Evolutionary conservation across 2,329 filamentous ascomycete species (phyloP).

Genomic region (Pezicula neosporulosa): DNA sequence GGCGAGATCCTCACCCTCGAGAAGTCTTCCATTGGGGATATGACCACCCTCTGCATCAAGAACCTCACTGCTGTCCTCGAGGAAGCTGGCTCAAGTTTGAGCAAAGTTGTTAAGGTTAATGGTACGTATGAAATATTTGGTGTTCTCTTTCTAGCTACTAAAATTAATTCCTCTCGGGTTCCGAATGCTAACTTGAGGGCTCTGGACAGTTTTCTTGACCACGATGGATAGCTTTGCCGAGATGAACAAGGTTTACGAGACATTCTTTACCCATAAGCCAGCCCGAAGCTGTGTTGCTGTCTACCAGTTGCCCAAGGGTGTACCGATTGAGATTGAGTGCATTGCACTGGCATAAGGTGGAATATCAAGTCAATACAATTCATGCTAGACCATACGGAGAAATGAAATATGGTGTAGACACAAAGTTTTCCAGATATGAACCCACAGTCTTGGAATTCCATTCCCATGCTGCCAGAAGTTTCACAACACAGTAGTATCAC

Average conservation of each 20-base stretch:
- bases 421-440: too few species aligned
- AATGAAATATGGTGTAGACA: not conserved
- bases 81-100: slow-evolving; percentile 74
- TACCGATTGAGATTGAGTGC: slow-evolving; percentile 89
- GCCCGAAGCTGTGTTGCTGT: slow-evolving; percentile 90
- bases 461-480: too few species aligned
- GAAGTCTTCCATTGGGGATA: slow-evolving; percentile 59
- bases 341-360: slow-evolving; percentile 64
- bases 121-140: too few species aligned
- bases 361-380: not conserved
- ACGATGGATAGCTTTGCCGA: slow-evolving; percentile 85
- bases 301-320: slow-evolving; percentile 83
- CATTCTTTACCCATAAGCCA: slow-evolving; percentile 82
- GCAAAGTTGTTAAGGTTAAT: slow-evolving; percentile 86
- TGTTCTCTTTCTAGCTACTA: too few species aligned
- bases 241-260: slow-evolving; percentile 83
- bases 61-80: slow-evolving; percentile 85
- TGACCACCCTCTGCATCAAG: slow-evolving; percentile 64
- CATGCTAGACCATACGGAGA: not conserved
- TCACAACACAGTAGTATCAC: too few species aligned
- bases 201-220: slow-evolving; percentile 67
- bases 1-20: slow-evolving; percentile 36
- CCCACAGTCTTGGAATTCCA: too few species aligned
- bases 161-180: too few species aligned
- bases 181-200: too few species aligned